Percentiles rank a stretch among this genome's conserved stretches.
phyloP scores from a whole-genome alignment of 1,139 yeast species.

The Sugiyamaella sp. region DNA sequence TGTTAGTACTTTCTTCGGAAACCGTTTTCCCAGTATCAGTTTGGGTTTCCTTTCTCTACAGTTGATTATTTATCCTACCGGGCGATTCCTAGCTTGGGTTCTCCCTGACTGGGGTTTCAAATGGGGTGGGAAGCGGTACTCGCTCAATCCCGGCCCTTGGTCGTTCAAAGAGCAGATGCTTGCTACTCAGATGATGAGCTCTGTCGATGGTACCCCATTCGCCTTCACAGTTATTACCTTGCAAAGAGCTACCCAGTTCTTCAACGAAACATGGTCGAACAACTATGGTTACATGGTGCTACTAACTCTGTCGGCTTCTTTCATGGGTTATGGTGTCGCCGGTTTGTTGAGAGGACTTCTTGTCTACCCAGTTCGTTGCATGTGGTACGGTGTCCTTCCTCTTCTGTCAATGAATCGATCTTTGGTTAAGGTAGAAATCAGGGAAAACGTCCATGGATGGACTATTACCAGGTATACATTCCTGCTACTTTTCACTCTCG shows the following conservation, averaged over 20 bases:
- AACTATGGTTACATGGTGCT: slow-evolving; percentile 49
- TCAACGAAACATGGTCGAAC: slow-evolving; percentile 33
- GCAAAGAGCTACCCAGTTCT: slow-evolving; percentile 38
- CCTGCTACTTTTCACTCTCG: slow-evolving; percentile 45
- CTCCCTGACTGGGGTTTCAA: slow-evolving; percentile 55
- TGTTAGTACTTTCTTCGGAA: slow-evolving; percentile 55
- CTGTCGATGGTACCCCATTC: slow-evolving; percentile 48
- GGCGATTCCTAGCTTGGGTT: slow-evolving; percentile 49
- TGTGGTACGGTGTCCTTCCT: slow-evolving; percentile 46
- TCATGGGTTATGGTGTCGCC: slow-evolving; percentile 57
- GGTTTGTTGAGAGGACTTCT: slow-evolving; percentile 48
- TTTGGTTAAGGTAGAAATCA: slow-evolving; percentile 49
- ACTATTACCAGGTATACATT: slow-evolving; percentile 48
- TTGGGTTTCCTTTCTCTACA: slow-evolving; percentile 51
- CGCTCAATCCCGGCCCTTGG: slow-evolving; percentile 66
- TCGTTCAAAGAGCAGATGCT: slow-evolving; percentile 68
- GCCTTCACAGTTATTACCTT: slow-evolving; percentile 40
- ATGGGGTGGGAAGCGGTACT: slow-evolving; percentile 43
- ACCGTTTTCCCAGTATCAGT: slow-evolving; percentile 54
- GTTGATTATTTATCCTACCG: slow-evolving; percentile 50
- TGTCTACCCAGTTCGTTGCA: slow-evolving; percentile 42
- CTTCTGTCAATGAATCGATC: slow-evolving; percentile 30
- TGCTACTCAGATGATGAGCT: slow-evolving; percentile 51
- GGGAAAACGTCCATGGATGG: slow-evolving; percentile 48
- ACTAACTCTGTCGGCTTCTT: slow-evolving; percentile 56